These are phyloP conservation scores for Arctium minus DNA, from an alignment of 129 eudicot species.

Conservation along the genomic window DNA sequence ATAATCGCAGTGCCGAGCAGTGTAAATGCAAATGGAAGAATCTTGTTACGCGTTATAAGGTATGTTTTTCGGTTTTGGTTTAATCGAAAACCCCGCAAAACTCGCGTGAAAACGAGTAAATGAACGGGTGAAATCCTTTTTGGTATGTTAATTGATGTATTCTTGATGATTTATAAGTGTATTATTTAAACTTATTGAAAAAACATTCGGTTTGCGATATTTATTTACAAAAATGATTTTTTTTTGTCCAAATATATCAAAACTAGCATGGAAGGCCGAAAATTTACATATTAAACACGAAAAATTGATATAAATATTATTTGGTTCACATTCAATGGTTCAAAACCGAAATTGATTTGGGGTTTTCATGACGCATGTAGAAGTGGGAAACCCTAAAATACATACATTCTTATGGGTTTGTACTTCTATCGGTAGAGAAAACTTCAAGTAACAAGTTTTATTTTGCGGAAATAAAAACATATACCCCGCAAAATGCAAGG, in stretches of 20 bases:
- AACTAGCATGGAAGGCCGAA: background rate
- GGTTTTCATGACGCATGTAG: background rate
- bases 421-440: background rate
- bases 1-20: slow-evolving; percentile 80
- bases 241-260: background rate
- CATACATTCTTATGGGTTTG: background rate
- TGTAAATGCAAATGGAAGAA: slow-evolving; percentile 94
- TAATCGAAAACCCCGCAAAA: background rate
- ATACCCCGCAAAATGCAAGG: background rate
- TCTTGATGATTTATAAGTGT: background rate
- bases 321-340: background rate
- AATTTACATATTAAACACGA: background rate
- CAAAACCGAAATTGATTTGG: background rate
- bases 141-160: background rate
- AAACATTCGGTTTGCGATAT: background rate
- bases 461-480: background rate
- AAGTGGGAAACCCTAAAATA: background rate
- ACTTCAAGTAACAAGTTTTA: background rate
- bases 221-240: background rate
- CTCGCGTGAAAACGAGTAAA: background rate
- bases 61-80: background rate
- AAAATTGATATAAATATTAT: background rate
- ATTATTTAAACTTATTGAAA: background rate
- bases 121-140: background rate
- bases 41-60: slow-evolving; percentile 90